These are phyloP conservation scores for Pyrus betulifolia DNA, from an alignment of 306 rosid species.

Conservation along the genomic window DNA sequence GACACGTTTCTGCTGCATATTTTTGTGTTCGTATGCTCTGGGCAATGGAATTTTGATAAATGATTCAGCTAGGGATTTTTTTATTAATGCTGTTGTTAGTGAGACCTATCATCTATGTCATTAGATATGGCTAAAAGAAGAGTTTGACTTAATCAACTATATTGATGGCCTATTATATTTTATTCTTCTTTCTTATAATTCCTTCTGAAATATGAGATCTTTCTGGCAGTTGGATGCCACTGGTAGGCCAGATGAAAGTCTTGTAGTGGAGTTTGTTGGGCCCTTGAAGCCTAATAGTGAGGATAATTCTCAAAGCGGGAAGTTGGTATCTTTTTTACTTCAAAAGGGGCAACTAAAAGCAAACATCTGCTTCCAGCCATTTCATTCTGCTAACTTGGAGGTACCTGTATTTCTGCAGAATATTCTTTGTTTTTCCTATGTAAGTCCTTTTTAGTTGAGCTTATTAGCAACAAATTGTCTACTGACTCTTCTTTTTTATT, in stretches of 20 bases:
- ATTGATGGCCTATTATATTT: not conserved
- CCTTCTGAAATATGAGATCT: conserved; percentile 18
- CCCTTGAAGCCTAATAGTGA: conserved; percentile 56
- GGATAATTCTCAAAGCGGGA: conserved; percentile 43
- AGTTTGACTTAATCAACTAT: not conserved
- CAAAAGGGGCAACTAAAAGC: conserved; percentile 80
- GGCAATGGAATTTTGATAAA: not conserved
- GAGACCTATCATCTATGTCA: not conserved
- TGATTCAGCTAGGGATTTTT: not conserved
- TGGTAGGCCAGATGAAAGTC: conserved; percentile 92
- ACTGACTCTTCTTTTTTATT: not conserved
- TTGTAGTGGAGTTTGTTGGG: conserved; percentile 61
- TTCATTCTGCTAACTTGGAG: conserved; percentile 85
- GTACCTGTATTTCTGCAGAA: conserved; percentile 32
- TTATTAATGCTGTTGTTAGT: not conserved
- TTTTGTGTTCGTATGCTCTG: not conserved
- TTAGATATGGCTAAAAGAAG: not conserved
- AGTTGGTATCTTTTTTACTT: conserved; percentile 55
- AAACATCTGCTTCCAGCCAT: conserved; percentile 50
- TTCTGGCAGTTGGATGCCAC: conserved; percentile 71
- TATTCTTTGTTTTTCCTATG: conserved; percentile 9
- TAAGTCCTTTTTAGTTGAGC: conserved; percentile 2
- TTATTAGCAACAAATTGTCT: not conserved
- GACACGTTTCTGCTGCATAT: not conserved
- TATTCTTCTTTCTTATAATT: not conserved